Evolutionary conservation across 148 eudicot genomes (phyloP).

Genomic region (Vaccinium macrocarpon): DNA sequence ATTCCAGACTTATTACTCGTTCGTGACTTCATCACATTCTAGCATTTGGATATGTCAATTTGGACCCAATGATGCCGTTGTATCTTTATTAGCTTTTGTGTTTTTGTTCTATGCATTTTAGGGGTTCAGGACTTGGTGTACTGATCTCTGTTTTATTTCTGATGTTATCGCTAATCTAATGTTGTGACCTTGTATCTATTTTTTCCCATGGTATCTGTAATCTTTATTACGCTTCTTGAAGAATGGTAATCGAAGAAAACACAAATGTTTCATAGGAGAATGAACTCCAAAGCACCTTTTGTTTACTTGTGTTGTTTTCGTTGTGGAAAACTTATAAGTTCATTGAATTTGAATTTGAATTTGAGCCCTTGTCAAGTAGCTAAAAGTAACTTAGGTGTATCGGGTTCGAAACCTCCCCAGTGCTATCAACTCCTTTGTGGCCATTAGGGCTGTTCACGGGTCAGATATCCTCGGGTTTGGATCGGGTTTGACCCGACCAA

Average conservation of each 20-base stretch:
- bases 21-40: neutral
- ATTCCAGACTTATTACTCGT: neutral
- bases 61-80: neutral
- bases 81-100: too few relatives aligned
- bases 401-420: too few relatives aligned
- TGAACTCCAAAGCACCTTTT: neutral
- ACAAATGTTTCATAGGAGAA: neutral
- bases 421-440: too few relatives aligned
- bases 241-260: neutral
- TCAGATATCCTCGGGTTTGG: too few relatives aligned
- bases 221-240: neutral
- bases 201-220: neutral
- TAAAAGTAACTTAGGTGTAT: too few relatives aligned
- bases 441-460: too few relatives aligned
- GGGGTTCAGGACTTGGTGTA: neutral
- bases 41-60: neutral
- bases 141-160: neutral
- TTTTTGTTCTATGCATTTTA: neutral
- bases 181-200: neutral
- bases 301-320: neutral
- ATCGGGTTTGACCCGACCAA: too few relatives aligned
- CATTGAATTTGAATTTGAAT: neutral
- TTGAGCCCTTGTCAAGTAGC: neutral
- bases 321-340: neutral
- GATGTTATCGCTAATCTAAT: neutral